Base-by-base conservation (phyloP, 2,329 filamentous ascomycete genomes). In the Aspergillus candidus region DNA sequence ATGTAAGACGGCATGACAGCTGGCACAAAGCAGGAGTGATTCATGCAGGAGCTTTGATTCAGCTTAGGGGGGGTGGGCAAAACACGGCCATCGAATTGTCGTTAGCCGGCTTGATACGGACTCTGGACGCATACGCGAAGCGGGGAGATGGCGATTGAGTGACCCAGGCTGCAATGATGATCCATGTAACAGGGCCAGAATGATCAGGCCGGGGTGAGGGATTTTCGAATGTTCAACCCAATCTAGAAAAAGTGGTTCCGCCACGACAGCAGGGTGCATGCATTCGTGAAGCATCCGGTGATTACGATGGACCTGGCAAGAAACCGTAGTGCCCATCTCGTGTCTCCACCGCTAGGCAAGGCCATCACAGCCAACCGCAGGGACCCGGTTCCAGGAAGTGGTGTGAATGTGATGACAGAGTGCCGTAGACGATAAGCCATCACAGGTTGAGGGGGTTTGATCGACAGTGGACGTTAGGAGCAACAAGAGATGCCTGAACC, bases 211-310 rank as follows among this genome's bases (percentile, higher is more conserved):
- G 48, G 34, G 38, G 53, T 68, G 65, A 63, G 63, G 62, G 58
- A 65, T 66, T 66, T 66, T 65, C 53, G 38, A 45, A 49, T 42
- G 43, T 44, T 59, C 47, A 52, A 58, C 53, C 54, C 58, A 55
- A 55, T 52, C 53, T 36, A 59, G 54, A 52, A 55, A 49, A 57
- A 48, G 52, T 48, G 46, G 54, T 55, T 49, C 59, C 55, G 61
- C 66, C 64, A 69, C 66, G 58, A 62, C 57, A 60, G 51, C 60
- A 53, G 58, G 59, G 52, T 58, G 54, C 59, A 62, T 67, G 65
- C 63, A 67, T 61, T 50, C 50, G 53, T 61, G 60, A 63, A 62
- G 57, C 59, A 57, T 57, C 57, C 54, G 55, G 55, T 60, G 56
- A 57, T 57, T 59, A 57, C 58, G 52, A 51, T 50, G 54, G 53